phyloP scores from a whole-genome alignment of 345 rosid genomes.

The Camelina hispida region DNA sequence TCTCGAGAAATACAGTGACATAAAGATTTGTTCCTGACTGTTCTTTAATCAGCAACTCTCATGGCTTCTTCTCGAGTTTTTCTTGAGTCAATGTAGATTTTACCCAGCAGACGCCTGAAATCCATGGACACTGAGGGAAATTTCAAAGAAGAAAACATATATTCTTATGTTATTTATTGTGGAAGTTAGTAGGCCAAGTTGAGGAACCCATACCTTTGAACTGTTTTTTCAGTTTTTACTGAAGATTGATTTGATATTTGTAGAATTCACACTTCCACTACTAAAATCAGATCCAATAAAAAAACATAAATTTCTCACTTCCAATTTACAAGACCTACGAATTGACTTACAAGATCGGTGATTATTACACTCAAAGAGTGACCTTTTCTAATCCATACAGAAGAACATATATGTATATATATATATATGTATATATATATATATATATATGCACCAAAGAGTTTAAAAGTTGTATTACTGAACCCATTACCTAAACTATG shows the following conservation, averaged over 20 bases:
- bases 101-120: constrained; percentile 97
- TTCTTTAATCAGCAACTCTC: constrained; percentile 86
- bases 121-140: constrained; percentile 11
- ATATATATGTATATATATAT: no score
- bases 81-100: constrained; percentile 93
- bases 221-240: constrained; percentile 90
- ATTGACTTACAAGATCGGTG: neutral
- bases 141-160: constrained; percentile 1
- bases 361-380: neutral
- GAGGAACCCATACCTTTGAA: constrained; percentile 75
- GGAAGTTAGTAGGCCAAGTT: constrained; percentile 17
- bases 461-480: constrained; percentile 17
- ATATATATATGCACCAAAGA: neutral
- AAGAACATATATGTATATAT: neutral
- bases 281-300: no score
- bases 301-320: no score
- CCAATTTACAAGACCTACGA: no score
- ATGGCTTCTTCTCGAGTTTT: constrained; percentile 94
- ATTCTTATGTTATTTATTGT: neutral
- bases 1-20: constrained; percentile 49
- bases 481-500: constrained; percentile 27
- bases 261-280: no score
- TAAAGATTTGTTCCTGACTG: constrained; percentile 64
- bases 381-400: neutral
- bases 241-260: constrained; percentile 85